These are phyloP conservation scores for Mortierella sp. DNA, from an alignment of 371 early-diverging fungal genomes.

Conservation along the genomic window DNA sequence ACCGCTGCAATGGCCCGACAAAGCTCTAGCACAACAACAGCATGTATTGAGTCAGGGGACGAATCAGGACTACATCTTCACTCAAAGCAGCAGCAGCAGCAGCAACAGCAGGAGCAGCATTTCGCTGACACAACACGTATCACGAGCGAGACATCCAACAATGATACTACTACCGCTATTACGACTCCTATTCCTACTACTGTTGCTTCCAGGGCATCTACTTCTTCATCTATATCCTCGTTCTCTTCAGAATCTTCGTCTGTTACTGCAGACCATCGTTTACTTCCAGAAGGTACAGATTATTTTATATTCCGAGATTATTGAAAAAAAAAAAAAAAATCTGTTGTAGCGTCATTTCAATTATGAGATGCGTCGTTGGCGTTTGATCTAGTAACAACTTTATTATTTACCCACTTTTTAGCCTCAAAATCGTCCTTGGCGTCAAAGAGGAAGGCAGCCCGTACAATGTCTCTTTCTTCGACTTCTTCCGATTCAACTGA, in stretches of 20 bases:
- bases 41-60: conserved; percentile 23
- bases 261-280: conserved; percentile 10
- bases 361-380: too few species aligned
- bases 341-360: too few species aligned
- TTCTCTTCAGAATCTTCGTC: conserved; percentile 3
- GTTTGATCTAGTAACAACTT: not conserved
- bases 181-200: conserved; percentile 12
- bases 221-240: conserved; percentile 13
- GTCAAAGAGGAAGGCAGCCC: conserved; percentile 15
- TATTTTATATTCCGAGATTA: too few species aligned
- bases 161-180: not conserved
- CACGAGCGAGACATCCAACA: not conserved
- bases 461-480: conserved; percentile 27
- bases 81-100: not conserved
- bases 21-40: conserved; percentile 17
- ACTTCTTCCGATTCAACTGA: conserved; percentile 16
- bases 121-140: not conserved
- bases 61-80: conserved; percentile 13
- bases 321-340: too few species aligned
- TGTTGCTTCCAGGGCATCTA: conserved; percentile 5
- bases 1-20: conserved; percentile 36
- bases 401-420: not conserved
- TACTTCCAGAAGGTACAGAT: conserved; percentile 2
- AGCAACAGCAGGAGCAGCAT: not conserved
- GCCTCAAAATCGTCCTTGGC: conserved; percentile 10